Evolutionary conservation across 1,284 basidiomycete species (phyloP), one percentile per base, ranked within the genome.

Genomic region (Ganoderma sinense): DNA sequence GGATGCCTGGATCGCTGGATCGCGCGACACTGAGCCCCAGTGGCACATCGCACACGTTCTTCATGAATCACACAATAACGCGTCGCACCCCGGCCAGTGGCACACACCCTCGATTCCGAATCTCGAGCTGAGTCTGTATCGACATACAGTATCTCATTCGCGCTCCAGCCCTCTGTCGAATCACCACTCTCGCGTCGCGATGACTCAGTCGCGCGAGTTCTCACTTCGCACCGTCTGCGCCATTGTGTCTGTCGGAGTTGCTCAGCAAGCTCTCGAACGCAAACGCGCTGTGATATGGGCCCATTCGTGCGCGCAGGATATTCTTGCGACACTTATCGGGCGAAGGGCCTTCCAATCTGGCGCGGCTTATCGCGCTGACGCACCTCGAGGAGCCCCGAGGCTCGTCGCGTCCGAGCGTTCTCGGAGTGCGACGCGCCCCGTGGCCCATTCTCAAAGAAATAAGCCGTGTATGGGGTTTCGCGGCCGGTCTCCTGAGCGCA

Each of bases 321-420:
- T 20, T 7, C 43, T 18, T 36, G 36, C 36, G 36, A 36, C 36
- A 20, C 26, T 18, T 58, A 59, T 59, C 33, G 33, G 33, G 56
- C 55, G 26, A 18, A 23, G 20, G 45, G 16, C 31, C 41, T 59
- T 45, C 64, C 55, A 45, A 59, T 45, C 55, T 65, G 55, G 64
- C 62, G 48, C 8, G 59, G 56, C 64, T 65, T 65, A 65, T 65
- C 64, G 58, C 56, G n/a, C 11, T 65, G 64, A 65, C 58, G 56
- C 26, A 39, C 33, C 36, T 39, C 33, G 56, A 33, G 33, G 33
- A 8, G 20, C 56, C 23, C 33, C 56, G 56, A 59, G 31, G 18
- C 56, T 20, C 39, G 20, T 39, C 56, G 56, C n/a, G 18, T 43
- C 40, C 31, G 64, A 65, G 43, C 20, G 23, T 59, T 45, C 55